Evolutionary conservation across 306 rosid genomes (phyloP).

Genomic region (Amphicarpaea edgeworthii): DNA sequence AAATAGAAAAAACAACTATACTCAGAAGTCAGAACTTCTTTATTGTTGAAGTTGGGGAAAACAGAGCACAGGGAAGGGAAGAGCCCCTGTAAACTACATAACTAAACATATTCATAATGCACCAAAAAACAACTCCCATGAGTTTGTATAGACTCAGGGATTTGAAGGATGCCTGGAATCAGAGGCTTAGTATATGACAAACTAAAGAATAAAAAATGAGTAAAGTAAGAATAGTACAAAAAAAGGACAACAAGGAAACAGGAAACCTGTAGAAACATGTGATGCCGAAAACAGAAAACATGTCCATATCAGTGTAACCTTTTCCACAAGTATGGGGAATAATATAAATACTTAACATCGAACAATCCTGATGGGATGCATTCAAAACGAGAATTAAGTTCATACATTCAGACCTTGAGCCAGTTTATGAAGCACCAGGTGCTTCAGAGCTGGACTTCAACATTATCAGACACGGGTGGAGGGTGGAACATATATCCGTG

Average conservation of each 20-base stretch:
- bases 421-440: slow-evolving; percentile 26
- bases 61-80: neutral
- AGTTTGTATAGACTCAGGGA: neutral
- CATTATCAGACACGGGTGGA: slow-evolving; percentile 10
- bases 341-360: neutral
- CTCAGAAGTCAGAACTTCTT: neutral
- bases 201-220: neutral
- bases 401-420: neutral
- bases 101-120: slow-evolving; percentile 7
- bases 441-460: slow-evolving; percentile 13
- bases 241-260: neutral
- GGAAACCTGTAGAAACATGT: neutral
- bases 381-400: neutral
- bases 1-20: slow-evolving; percentile 5
- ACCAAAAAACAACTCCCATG: neutral
- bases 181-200: neutral
- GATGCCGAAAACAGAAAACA: neutral
- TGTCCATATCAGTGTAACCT: neutral
- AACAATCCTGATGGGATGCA: slow-evolving; percentile 12
- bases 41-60: neutral
- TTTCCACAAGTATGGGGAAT: neutral
- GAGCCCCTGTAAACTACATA: neutral
- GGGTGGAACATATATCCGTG: slow-evolving; percentile 65
- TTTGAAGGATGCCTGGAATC: neutral
- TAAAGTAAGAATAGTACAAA: neutral